Evolutionary conservation across 805 yeast genomes (phyloP), one percentile per base, ranked within the genome.

Genomic region (Cyberlindnera misumaiensis): DNA sequence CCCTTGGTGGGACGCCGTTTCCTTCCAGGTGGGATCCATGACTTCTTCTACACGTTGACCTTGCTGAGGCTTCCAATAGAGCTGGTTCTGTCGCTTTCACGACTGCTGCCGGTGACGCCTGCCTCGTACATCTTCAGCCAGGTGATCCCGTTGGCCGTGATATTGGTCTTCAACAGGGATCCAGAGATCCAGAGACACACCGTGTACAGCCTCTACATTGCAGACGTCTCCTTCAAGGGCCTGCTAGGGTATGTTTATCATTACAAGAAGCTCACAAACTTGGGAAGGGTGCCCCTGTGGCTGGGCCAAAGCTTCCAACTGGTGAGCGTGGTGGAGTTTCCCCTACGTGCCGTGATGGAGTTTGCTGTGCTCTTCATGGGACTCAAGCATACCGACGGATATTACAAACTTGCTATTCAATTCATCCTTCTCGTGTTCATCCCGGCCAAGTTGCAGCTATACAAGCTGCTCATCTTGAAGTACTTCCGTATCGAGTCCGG

Each of bases 21-120:
- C 46, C 56, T 81, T 15, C 83, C 87, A 2, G 86, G 81, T 6
- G 88, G 86, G 0, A 75, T 82, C 11, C 83, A 84, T 32, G 83
- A 75, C 46, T 81, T 78, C 58, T 72, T 77, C 48, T 38, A 38
- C 13, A 28, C 11, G 11, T 32, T 46, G 2, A 28, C 28, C 4
- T 27, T 39, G 5, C 11, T 20, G 4, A 8, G 40, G 3, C 15
- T 14, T 0, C 14, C 15, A 1, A 10, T 33, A 4, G 53, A 49
- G 26, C 11, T 51, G 2, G 11, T 44, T 1, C 35, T 46, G 14
- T 35, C 39, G 5, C 3, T 40, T 5, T 10, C 30, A 7, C 39
- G 30, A 7, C 35, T 46, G 24, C 18, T 41, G 1, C 52, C 54
- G 3, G 37, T 46, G n/a, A 28, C 32, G 2, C 40, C 44, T 1